Conservation (phyloP, 805 yeast species). For the Spathaspora hagerdaliae region DNA sequence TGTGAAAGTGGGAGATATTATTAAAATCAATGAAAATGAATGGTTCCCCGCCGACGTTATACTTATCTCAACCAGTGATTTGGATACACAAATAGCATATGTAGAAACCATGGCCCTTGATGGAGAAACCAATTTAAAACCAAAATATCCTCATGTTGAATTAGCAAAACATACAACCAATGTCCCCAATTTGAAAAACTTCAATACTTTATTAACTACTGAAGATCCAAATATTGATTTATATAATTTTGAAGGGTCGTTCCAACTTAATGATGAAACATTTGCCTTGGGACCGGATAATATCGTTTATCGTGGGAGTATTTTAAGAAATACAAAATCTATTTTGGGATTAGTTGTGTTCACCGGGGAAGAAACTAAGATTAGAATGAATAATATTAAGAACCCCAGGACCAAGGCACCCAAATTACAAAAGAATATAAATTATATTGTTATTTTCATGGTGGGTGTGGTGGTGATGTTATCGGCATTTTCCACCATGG, state of each 20-base stretch:
- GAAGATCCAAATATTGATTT: constrained; percentile 93
- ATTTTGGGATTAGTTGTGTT: constrained; percentile 80
- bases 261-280: constrained; percentile 37
- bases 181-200: constrained; percentile 46
- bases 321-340: constrained; percentile 76
- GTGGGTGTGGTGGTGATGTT: constrained; percentile 72
- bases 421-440: constrained; percentile 77
- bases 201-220: constrained; percentile 53
- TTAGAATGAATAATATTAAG: constrained; percentile 89
- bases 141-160: constrained; percentile 63
- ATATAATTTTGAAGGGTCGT: constrained; percentile 85
- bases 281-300: constrained; percentile 74
- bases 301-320: constrained; percentile 86
- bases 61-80: constrained; percentile 58
- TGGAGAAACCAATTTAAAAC: constrained; percentile 92
- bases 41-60: constrained; percentile 93
- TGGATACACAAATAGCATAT: constrained; percentile 59
- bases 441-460: constrained; percentile 82
- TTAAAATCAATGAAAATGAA: constrained; percentile 71
- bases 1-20: constrained; percentile 81
- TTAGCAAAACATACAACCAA: constrained; percentile 48
- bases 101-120: constrained; percentile 97
- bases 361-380: constrained; percentile 94
- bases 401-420: constrained; percentile 94
- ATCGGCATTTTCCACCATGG: constrained; percentile 80